Evolutionary conservation across 768 basidiomycete species (phyloP).

Genomic region (Tylopilus rubrobrunneus): DNA sequence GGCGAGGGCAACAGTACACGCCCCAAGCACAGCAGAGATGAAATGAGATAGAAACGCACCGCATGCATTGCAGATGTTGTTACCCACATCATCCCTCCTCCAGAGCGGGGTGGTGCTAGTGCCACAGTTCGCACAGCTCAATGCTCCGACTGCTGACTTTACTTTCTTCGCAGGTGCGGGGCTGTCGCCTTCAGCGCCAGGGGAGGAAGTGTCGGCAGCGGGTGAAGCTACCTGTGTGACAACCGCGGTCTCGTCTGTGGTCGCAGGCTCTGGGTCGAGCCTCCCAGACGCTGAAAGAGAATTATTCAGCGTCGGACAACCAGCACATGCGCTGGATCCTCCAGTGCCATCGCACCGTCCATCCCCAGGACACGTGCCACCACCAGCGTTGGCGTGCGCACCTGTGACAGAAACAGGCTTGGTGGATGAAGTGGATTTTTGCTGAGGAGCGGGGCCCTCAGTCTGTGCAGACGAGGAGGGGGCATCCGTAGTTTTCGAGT

Average conservation of each 20-base stretch:
- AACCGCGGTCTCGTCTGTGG: constrained; percentile 20
- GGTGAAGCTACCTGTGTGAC: constrained; percentile 23
- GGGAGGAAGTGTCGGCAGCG: constrained; percentile 34
- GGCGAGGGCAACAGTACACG: constrained; percentile 20
- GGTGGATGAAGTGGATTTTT: constrained; percentile 25
- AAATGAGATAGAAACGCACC: constrained; percentile 52
- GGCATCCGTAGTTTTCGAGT: constrained; percentile 29
- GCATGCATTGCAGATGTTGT: constrained; percentile 94
- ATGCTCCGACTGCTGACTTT: constrained; percentile 57
- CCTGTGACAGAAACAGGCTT: constrained; percentile 30
- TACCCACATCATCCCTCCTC: constrained; percentile 86
- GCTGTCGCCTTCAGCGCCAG: constrained; percentile 27
- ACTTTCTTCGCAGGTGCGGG: constrained; percentile 31
- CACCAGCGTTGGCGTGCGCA: constrained; percentile 28
- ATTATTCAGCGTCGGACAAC: constrained; percentile 98
- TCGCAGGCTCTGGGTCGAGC: constrained; percentile 35
- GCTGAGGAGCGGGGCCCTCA: constrained; percentile 24
- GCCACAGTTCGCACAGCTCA: constrained; percentile 85
- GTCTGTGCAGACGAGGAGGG: constrained; percentile 25
- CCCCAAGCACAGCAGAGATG: constrained; percentile 22
- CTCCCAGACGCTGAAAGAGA: constrained; percentile 46
- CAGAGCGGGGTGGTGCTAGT: constrained; percentile 88
- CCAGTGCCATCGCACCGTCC: constrained; percentile 98
- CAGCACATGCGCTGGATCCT: constrained; percentile 87
- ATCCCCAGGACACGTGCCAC: constrained; percentile 95